These are phyloP conservation scores for Saccharum spontaneum DNA, from an alignment of 176 grass and related monocot genomes.

Conservation along the genomic window DNA sequence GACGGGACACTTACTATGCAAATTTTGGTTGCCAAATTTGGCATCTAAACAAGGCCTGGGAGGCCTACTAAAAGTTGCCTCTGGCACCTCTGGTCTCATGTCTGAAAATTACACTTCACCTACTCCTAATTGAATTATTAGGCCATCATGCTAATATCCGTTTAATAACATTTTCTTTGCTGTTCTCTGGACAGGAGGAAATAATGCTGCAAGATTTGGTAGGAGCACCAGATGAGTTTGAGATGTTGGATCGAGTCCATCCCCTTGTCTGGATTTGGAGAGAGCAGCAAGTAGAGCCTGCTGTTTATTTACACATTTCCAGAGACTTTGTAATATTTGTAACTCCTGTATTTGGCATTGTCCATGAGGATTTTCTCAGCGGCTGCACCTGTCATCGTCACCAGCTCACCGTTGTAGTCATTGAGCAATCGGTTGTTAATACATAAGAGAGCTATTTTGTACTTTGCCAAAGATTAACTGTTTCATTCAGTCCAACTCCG, in stretches of 20 bases:
- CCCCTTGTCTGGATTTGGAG: constrained; percentile 56
- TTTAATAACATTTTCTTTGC: background rate
- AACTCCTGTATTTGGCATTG: constrained; percentile 39
- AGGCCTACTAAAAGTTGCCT: constrained; percentile 21
- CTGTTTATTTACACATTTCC: constrained; percentile 31
- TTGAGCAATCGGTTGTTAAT: constrained; percentile 48
- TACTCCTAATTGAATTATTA: background rate
- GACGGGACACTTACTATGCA: no score
- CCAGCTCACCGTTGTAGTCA: constrained; percentile 24
- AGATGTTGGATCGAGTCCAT: constrained; percentile 70
- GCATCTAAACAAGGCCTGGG: no score
- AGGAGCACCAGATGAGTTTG: constrained; percentile 60
- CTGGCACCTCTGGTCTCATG: constrained; percentile 10
- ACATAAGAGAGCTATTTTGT: constrained; percentile 35
- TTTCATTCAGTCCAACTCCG: background rate
- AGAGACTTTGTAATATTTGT: constrained; percentile 32
- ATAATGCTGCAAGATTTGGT: constrained; percentile 54
- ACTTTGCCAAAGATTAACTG: constrained; percentile 11
- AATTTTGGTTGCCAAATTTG: no score
- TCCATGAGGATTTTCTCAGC: constrained; percentile 36
- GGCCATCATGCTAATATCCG: constrained; percentile 7
- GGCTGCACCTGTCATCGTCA: constrained; percentile 23
- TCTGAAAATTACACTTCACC: constrained; percentile 13
- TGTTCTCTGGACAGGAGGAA: constrained; percentile 39
- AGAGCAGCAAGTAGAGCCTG: constrained; percentile 33